These are phyloP conservation scores for Geopyxis carbonaria DNA, from an alignment of 495 filamentous ascomycete genomes.

Conservation along the genomic window DNA sequence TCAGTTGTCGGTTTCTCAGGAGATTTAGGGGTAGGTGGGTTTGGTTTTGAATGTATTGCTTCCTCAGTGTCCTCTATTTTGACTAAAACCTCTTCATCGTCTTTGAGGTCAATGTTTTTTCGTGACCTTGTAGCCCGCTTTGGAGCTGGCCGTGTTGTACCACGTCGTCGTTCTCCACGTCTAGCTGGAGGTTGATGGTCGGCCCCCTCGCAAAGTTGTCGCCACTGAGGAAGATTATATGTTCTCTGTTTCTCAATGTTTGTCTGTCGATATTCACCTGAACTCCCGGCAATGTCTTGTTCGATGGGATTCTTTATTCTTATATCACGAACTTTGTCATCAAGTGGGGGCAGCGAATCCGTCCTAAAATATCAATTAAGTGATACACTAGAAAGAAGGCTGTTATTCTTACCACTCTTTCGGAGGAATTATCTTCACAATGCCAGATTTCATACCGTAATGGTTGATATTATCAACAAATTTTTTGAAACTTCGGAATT, in stretches of 20 bases:
- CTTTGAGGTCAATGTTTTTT: slow-evolving; percentile 12
- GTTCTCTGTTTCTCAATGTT: slow-evolving; percentile 90
- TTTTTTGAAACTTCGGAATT: slow-evolving; percentile 78
- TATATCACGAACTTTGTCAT: slow-evolving; percentile 77
- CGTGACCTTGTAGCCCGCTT: slow-evolving; percentile 31
- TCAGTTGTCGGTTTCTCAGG: too few species aligned
- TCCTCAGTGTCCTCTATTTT: slow-evolving; percentile 35
- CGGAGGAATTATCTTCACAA: slow-evolving; percentile 88
- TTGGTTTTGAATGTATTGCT: slow-evolving; percentile 16
- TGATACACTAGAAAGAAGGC: neutral
- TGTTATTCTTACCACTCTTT: slow-evolving; percentile 74
- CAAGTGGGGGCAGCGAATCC: slow-evolving; percentile 54
- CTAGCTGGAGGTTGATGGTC: slow-evolving; percentile 93
- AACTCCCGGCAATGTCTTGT: slow-evolving; percentile 88
- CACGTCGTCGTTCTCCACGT: slow-evolving; percentile 69
- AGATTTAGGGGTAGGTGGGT: slow-evolving; percentile 20
- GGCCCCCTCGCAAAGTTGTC: slow-evolving; percentile 71
- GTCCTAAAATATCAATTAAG: slow-evolving; percentile 31
- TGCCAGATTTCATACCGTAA: slow-evolving; percentile 93
- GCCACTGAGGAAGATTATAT: slow-evolving; percentile 95
- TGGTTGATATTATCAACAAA: slow-evolving; percentile 73
- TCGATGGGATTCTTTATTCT: slow-evolving; percentile 92
- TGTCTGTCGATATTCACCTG: slow-evolving; percentile 85
- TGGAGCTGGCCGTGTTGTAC: slow-evolving; percentile 35
- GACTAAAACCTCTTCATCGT: slow-evolving; percentile 21